These are phyloP conservation scores for Paramecium pentaurelia DNA, from an alignment of 73 alveolate species.

Conservation along the genomic window DNA sequence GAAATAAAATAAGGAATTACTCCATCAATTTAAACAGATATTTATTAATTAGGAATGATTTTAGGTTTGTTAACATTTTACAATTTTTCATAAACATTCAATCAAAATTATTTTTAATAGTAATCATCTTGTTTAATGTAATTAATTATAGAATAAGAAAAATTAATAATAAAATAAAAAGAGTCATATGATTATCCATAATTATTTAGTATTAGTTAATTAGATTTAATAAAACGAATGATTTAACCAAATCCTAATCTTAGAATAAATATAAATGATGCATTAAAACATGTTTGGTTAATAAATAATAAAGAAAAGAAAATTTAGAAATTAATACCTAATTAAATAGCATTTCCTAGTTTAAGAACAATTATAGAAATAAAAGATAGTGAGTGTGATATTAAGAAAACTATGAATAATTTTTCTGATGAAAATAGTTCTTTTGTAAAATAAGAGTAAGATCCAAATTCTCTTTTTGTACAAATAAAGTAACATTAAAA, in stretches of 20 bases:
- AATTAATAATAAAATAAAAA: not conserved
- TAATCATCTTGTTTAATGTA: not conserved
- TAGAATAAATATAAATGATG: not conserved
- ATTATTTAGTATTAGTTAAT: not conserved
- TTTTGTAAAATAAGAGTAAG: not conserved
- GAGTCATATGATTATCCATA: not conserved
- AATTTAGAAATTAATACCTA: not conserved
- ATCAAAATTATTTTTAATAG: not conserved
- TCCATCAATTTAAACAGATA: not conserved
- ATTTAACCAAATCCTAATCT: not conserved
- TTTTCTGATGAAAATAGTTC: not conserved
- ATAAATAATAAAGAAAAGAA: not conserved
- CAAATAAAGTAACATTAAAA: not conserved
- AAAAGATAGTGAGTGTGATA: constrained; percentile 10
- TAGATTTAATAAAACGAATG: not conserved
- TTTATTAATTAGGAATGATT: not conserved
- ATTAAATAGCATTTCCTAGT: not conserved
- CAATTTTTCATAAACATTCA: not conserved
- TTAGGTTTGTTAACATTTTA: not conserved
- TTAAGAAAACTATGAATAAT: not conserved
- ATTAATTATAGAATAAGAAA: not conserved
- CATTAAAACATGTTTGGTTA: not conserved
- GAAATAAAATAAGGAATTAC: not conserved
- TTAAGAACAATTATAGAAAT: not conserved
- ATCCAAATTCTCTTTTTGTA: not conserved